A percentile compares a stretch with the other conserved stretches of the same genome.
Conservation (phyloP, 2,329 filamentous ascomycete species). For the Aulographum hederae region DNA sequence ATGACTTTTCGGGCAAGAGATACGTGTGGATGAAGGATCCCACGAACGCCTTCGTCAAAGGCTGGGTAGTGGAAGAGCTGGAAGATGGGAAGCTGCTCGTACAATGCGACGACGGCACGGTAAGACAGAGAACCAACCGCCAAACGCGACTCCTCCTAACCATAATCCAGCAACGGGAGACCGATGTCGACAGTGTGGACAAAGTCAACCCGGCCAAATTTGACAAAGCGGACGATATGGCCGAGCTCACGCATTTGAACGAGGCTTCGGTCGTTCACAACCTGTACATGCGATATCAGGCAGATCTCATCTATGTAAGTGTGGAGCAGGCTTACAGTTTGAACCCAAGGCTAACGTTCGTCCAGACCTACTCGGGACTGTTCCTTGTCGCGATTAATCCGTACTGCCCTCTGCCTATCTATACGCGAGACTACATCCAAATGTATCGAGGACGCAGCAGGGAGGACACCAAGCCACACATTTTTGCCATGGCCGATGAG, state of each 20-base stretch:
- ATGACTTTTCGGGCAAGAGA: slow-evolving; percentile 95
- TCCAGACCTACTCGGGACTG: slow-evolving; percentile 79
- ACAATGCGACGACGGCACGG: slow-evolving; percentile 73
- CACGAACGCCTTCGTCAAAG: slow-evolving; percentile 74
- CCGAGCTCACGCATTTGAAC: slow-evolving; percentile 92
- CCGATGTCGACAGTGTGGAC: slow-evolving; percentile 74
- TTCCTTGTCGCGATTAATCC: slow-evolving; percentile 97
- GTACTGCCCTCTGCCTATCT: slow-evolving; percentile 87
- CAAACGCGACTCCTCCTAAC: too few relatives aligned
- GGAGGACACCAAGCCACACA: slow-evolving; percentile 92
- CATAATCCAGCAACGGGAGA: slow-evolving; percentile 70
- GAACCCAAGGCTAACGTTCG: background rate
- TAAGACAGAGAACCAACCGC: too few relatives aligned
- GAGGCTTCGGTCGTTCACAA: slow-evolving; percentile 97
- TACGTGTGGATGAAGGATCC: slow-evolving; percentile 95
- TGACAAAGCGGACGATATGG: slow-evolving; percentile 99
- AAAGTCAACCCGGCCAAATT: slow-evolving; percentile 99
- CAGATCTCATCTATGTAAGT: slow-evolving; percentile 72
- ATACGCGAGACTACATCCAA: slow-evolving; percentile 90
- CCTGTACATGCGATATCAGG: slow-evolving; percentile 81
- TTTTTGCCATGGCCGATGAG: slow-evolving; percentile 93
- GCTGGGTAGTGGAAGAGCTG: slow-evolving; percentile 75
- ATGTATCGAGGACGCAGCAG: slow-evolving; percentile 88
- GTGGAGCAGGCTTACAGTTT: background rate
- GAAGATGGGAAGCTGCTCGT: slow-evolving; percentile 54